A percentile compares a stretch with the other conserved stretches of the same genome.
Conservation (phyloP, 805 yeast genomes). For the Pichia californica region DNA sequence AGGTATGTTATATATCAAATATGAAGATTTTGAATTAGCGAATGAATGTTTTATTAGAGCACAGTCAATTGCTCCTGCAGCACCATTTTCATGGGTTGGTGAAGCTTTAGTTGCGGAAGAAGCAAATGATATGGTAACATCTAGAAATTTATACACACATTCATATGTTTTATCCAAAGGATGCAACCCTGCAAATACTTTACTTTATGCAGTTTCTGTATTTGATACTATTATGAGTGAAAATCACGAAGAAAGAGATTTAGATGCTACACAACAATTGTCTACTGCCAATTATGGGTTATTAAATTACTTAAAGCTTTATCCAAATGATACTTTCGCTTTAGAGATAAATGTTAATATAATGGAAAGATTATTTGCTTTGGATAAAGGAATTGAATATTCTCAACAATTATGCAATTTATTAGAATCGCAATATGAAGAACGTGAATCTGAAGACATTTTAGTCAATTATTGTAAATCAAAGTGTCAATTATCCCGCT, state of each 20-base stretch:
- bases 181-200: slow-evolving; percentile 56
- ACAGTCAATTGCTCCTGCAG: slow-evolving; percentile 76
- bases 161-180: slow-evolving; percentile 77
- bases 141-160: slow-evolving; percentile 63
- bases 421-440: slow-evolving; percentile 25
- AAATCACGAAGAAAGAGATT: slow-evolving; percentile 41
- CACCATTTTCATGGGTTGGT: slow-evolving; percentile 77
- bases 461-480: slow-evolving; percentile 49
- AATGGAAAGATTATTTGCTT: slow-evolving; percentile 67
- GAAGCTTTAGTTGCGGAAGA: slow-evolving; percentile 60
- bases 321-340: slow-evolving; percentile 54
- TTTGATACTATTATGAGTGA: slow-evolving; percentile 39
- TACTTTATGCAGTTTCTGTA: slow-evolving; percentile 62
- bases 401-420: slow-evolving; percentile 41
- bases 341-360: slow-evolving; percentile 47
- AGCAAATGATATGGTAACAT: slow-evolving; percentile 41
- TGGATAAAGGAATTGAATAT: slow-evolving; percentile 43
- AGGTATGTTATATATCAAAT: slow-evolving; percentile 66
- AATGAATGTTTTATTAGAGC: slow-evolving; percentile 64
- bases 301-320: slow-evolving; percentile 53
- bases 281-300: slow-evolving; percentile 64
- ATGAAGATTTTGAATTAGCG: slow-evolving; percentile 68
- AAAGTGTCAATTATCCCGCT: slow-evolving; percentile 67
- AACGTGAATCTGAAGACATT: slow-evolving; percentile 17
- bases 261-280: slow-evolving; percentile 57